These are phyloP conservation scores for Friedmanniomyces endolithicus DNA, from an alignment of 495 filamentous ascomycete genomes.

Conservation along the genomic window DNA sequence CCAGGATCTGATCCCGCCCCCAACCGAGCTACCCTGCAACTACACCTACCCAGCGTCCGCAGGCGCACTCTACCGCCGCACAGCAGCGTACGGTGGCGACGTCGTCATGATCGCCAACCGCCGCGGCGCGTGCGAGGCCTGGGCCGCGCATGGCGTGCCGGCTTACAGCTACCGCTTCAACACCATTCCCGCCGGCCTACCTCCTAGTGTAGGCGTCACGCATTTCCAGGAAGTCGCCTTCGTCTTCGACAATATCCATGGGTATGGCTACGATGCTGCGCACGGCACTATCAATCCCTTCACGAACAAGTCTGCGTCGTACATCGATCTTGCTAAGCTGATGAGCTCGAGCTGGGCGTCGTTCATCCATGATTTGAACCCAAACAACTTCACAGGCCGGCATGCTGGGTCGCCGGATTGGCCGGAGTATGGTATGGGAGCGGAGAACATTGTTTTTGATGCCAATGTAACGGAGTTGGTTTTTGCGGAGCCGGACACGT, in stretches of 20 bases:
- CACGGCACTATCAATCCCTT: conserved; percentile 33
- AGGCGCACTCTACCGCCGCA: conserved; percentile 43
- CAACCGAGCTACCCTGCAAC: conserved; percentile 14
- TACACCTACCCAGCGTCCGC: conserved; percentile 19
- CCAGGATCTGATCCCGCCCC: conserved; percentile 20
- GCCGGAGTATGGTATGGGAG: conserved; percentile 22
- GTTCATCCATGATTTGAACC: conserved; percentile 42
- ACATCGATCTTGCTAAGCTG: conserved; percentile 35
- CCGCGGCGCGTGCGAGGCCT: conserved; percentile 42
- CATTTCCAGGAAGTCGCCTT: conserved; percentile 52
- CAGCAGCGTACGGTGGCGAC: conserved; percentile 43
- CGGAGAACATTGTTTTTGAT: conserved; percentile 36
- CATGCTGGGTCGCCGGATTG: conserved; percentile 16
- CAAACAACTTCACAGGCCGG: conserved; percentile 30
- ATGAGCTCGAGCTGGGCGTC: conserved; percentile 45
- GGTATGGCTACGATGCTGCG: conserved; percentile 34
- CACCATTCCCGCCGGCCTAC: conserved; percentile 33
- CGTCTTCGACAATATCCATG: conserved; percentile 46
- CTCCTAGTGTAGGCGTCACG: conserved; percentile 33
- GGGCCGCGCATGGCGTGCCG: conserved; percentile 33
- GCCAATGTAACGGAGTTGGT: conserved; percentile 35
- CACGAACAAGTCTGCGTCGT: conserved; percentile 34
- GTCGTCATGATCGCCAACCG: conserved; percentile 44
- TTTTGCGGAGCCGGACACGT: conserved; percentile 39
- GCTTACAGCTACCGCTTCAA: conserved; percentile 57